phyloP scores from a whole-genome alignment of 2,329 filamentous ascomycete genomes.

The Alternaria ethzedia region DNA sequence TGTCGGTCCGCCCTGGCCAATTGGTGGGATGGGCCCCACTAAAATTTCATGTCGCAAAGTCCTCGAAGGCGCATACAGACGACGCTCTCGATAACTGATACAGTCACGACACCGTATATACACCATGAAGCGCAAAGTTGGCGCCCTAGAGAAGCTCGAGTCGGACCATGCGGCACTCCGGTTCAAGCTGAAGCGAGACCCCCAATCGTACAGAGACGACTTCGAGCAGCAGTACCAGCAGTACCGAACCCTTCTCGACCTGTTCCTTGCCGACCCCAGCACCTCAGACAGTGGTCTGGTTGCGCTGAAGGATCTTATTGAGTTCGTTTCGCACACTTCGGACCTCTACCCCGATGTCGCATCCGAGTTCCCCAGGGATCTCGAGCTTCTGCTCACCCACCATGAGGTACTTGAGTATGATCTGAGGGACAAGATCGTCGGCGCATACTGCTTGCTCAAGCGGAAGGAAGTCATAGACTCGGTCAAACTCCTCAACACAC shows the following conservation, averaged over 20 bases:
- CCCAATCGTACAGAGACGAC: slow-evolving; percentile 81
- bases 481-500: slow-evolving; percentile 76
- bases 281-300: slow-evolving; percentile 80
- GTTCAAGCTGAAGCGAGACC: slow-evolving; percentile 74
- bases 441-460: slow-evolving; percentile 82
- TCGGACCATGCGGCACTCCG: slow-evolving; percentile 77
- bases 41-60: slow-evolving; percentile 26
- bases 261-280: slow-evolving; percentile 84
- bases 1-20: slow-evolving; percentile 19
- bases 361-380: slow-evolving; percentile 75
- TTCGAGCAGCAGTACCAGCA: slow-evolving; percentile 88
- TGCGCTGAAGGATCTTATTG: slow-evolving; percentile 87
- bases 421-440: slow-evolving; percentile 75
- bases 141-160: slow-evolving; percentile 93
- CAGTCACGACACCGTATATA: background rate
- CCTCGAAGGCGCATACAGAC: slow-evolving; percentile 6
- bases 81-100: background rate
- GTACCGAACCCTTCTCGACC: slow-evolving; percentile 88
- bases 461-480: slow-evolving; percentile 95
- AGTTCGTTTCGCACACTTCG: slow-evolving; percentile 91
- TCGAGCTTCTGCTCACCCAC: slow-evolving; percentile 80
- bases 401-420: slow-evolving; percentile 84
- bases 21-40: slow-evolving; percentile 15
- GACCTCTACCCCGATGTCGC: slow-evolving; percentile 90
- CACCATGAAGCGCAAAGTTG: slow-evolving; percentile 80